Percentiles rank a stretch among this genome's conserved stretches.
phyloP scores from a whole-genome alignment of 2,329 filamentous ascomycete species.

The Fusarium secorum region DNA sequence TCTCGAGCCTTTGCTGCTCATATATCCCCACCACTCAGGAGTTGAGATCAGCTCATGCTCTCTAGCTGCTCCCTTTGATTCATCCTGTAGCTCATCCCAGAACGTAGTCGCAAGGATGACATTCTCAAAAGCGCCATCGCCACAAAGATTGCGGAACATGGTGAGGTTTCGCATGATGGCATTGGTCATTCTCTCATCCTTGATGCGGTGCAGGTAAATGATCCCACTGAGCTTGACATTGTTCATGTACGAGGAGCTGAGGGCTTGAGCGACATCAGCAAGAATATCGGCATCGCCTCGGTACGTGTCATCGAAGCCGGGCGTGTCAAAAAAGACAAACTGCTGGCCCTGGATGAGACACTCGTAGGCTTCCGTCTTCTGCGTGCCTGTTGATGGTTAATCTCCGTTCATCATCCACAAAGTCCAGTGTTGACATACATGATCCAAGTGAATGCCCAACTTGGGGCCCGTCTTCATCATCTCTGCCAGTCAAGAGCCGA shows the following conservation, averaged over 20 bases:
- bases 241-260: not conserved
- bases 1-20: not conserved
- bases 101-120: conserved; percentile 2
- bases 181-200: not conserved
- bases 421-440: not conserved
- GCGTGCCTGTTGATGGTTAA: not conserved
- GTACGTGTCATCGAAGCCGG: conserved; percentile 23
- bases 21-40: not conserved
- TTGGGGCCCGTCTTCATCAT: not conserved
- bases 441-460: not conserved
- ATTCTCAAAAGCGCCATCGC: not conserved
- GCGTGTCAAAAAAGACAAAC: conserved; percentile 14
- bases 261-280: not conserved
- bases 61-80: not conserved
- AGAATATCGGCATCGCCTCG: conserved; percentile 5
- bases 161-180: not conserved
- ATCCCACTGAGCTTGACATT: not conserved
- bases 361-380: not conserved
- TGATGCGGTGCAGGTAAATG: conserved; percentile 7
- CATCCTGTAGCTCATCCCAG: not conserved
- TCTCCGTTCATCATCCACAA: fast-evolving
- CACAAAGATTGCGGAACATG: not conserved
- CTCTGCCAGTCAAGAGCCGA: not conserved
- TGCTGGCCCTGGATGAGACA: not conserved
- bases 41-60: not conserved